phyloP scores from a whole-genome alignment of 768 basidiomycete genomes.

The Tremella yokohamensis region DNA sequence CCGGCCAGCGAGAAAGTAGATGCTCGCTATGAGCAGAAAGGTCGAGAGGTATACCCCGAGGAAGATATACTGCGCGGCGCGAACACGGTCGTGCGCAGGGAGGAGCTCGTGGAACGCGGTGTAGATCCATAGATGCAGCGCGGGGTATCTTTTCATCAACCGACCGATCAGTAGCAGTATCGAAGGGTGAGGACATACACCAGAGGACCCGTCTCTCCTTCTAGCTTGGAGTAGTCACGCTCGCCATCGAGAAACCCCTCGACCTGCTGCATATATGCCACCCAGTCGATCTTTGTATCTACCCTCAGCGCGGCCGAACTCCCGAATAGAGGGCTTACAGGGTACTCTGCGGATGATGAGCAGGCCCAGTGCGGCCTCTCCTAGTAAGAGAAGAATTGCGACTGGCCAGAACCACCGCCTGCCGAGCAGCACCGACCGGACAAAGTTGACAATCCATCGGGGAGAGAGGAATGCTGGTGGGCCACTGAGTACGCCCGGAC shows the following conservation, averaged over 20 bases:
- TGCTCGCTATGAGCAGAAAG: slow-evolving; percentile 62
- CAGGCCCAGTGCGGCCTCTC: slow-evolving; percentile 72
- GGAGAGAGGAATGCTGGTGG: slow-evolving; percentile 1
- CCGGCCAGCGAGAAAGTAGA: slow-evolving; percentile 57
- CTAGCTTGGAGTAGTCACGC: slow-evolving; percentile 72
- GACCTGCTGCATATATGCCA: slow-evolving; percentile 89
- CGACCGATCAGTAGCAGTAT: background rate
- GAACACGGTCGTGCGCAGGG: slow-evolving; percentile 58
- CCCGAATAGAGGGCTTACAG: slow-evolving; percentile 59
- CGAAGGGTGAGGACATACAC: slow-evolving; percentile 62
- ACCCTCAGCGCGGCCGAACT: slow-evolving; percentile 26
- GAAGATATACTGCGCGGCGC: slow-evolving; percentile 73
- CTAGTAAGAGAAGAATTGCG: slow-evolving; percentile 63
- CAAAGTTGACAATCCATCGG: background rate
- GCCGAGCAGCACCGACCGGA: slow-evolving; percentile 28
- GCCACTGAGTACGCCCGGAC: background rate
- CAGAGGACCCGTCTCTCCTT: slow-evolving; percentile 86
- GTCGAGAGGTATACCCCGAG: slow-evolving; percentile 67
- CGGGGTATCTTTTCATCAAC: slow-evolving; percentile 72
- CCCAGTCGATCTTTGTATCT: slow-evolving; percentile 99
- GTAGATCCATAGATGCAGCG: slow-evolving; percentile 84
- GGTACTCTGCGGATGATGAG: slow-evolving; percentile 76
- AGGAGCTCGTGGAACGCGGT: slow-evolving; percentile 61
- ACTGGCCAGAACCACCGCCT: slow-evolving; percentile 63
- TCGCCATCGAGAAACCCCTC: slow-evolving; percentile 74